phyloP scores from a whole-genome alignment of 352 stramenopile genomes.

The Phytophthora chlamydospora region DNA sequence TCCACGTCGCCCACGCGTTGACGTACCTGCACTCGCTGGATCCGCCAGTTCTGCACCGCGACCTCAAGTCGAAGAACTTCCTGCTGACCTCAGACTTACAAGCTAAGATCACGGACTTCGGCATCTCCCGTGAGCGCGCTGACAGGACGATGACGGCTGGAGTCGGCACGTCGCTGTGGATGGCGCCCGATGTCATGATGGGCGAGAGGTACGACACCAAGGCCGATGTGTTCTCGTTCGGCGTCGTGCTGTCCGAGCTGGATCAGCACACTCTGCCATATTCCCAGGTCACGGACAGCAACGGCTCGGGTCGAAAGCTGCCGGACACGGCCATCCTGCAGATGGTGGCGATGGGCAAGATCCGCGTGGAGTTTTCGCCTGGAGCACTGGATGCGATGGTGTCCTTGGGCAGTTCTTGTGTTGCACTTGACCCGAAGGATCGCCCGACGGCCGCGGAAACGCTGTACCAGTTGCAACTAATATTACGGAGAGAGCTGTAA shows the following conservation, averaged over 20 bases:
- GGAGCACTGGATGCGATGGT: conserved; percentile 22
- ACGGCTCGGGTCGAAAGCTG: conserved; percentile 14
- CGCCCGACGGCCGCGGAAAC: conserved; percentile 39
- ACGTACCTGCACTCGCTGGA: conserved; percentile 48
- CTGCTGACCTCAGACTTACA: too few relatives aligned
- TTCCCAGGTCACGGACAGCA: conserved; percentile 23
- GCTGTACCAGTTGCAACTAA: conserved; percentile 31
- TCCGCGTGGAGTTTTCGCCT: conserved; percentile 42
- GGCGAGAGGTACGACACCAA: conserved; percentile 35
- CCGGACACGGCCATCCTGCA: conserved; percentile 34
- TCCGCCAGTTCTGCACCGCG: conserved; percentile 37
- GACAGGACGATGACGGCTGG: too few relatives aligned
- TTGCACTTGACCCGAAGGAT: conserved; percentile 32
- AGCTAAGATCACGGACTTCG: too few relatives aligned
- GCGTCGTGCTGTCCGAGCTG: conserved; percentile 20
- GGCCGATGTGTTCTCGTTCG: conserved; percentile 31
- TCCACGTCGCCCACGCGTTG: conserved; percentile 45
- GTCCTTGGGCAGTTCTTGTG: conserved; percentile 29
- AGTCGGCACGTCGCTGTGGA: conserved; percentile 49
- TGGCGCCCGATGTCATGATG: conserved; percentile 48
- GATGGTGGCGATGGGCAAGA: conserved; percentile 39
- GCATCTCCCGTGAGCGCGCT: too few relatives aligned
- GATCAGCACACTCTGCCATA: conserved; percentile 41
- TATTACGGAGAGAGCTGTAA: conserved; percentile 20
- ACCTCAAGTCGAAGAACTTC: conserved; percentile 55